Evolutionary conservation across 371 early-diverging fungal genomes (phyloP).

Genomic region (Mortierella sp.): DNA sequence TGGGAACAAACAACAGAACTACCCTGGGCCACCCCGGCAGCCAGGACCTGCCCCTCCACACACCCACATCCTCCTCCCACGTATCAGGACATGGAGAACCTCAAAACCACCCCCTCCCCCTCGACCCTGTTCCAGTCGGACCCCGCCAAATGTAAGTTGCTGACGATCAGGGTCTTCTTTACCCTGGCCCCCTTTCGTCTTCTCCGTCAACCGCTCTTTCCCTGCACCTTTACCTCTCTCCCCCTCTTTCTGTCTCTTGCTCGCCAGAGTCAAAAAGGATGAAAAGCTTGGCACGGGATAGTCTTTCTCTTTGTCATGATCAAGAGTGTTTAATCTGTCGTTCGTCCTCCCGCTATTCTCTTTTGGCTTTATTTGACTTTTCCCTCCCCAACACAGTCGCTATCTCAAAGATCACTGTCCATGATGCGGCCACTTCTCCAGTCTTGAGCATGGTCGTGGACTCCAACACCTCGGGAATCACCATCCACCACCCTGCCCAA

Average conservation of each 20-base stretch:
- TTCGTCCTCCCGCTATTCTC: background rate
- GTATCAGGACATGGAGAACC: conserved; percentile 3
- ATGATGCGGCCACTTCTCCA: conserved; percentile 17
- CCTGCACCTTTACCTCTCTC: too few species aligned
- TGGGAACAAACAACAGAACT: background rate
- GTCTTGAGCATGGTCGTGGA: conserved; percentile 7
- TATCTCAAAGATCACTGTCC: conserved; percentile 17
- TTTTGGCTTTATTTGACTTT: background rate
- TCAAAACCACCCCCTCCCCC: background rate
- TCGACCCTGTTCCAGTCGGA: conserved; percentile 15
- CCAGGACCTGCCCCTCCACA: background rate
- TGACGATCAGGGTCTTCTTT: too few species aligned
- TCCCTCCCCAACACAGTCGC: conserved; percentile 11
- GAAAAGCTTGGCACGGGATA: too few species aligned
- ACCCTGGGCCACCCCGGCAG: background rate
- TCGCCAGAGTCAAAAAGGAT: background rate
- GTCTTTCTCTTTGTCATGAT: too few species aligned
- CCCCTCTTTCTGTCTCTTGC: too few species aligned
- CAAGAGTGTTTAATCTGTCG: too few species aligned
- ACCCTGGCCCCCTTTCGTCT: too few species aligned
- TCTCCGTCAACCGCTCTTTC: background rate
- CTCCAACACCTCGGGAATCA: conserved; percentile 8
- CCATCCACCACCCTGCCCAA: conserved; percentile 8
- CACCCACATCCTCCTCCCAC: background rate
- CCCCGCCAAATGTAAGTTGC: conserved; percentile 19